A percentile compares a stretch with the other conserved stretches of the same genome.
phyloP scores from a whole-genome alignment of 345 rosid species.

The Garcia nutans region DNA sequence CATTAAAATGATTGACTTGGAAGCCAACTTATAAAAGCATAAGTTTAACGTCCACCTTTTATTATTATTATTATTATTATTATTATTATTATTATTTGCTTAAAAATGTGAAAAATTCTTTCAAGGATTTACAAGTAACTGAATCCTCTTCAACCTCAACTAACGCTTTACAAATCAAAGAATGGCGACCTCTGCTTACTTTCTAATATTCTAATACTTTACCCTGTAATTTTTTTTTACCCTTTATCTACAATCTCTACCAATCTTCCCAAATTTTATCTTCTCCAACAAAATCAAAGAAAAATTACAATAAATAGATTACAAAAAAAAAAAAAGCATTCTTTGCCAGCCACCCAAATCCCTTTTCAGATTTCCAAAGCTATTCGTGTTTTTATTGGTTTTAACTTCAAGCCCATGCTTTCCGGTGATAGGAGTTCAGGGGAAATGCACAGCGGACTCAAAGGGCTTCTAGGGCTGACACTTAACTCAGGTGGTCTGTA shows the following conservation, averaged over 20 bases:
- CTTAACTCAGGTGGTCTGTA: slow-evolving; percentile 64
- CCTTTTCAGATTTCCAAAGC: slow-evolving; percentile 15
- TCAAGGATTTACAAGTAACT: slow-evolving; percentile 33
- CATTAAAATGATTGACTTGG: slow-evolving; percentile 9
- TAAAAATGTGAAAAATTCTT: slow-evolving; percentile 24
- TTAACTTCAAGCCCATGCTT: slow-evolving; percentile 96
- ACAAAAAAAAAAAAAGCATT: slow-evolving; percentile 17
- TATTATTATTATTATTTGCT: slow-evolving; percentile 22
- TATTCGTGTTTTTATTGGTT: slow-evolving; percentile 81
- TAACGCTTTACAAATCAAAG: slow-evolving; percentile 29
- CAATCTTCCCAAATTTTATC: slow-evolving; percentile 1
- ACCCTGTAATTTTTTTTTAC: slow-evolving; percentile 1
- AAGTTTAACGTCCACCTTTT: slow-evolving; percentile 3
- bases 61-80: no score
- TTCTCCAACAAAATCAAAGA: slow-evolving; percentile 18
- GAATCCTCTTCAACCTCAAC: slow-evolving; percentile 11
- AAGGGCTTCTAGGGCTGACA: slow-evolving; percentile 86
- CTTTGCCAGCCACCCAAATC: not conserved
- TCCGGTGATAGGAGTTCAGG: slow-evolving; percentile 96
- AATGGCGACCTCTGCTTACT: slow-evolving; percentile 32
- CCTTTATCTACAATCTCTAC: slow-evolving; percentile 37
- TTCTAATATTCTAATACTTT: slow-evolving; percentile 8
- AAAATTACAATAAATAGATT: slow-evolving; percentile 22
- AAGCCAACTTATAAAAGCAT: slow-evolving; percentile 5
- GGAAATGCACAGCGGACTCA: slow-evolving; percentile 76